Conservation (phyloP, 1,284 basidiomycete species). For the Cryptococcus amylolentus region DNA sequence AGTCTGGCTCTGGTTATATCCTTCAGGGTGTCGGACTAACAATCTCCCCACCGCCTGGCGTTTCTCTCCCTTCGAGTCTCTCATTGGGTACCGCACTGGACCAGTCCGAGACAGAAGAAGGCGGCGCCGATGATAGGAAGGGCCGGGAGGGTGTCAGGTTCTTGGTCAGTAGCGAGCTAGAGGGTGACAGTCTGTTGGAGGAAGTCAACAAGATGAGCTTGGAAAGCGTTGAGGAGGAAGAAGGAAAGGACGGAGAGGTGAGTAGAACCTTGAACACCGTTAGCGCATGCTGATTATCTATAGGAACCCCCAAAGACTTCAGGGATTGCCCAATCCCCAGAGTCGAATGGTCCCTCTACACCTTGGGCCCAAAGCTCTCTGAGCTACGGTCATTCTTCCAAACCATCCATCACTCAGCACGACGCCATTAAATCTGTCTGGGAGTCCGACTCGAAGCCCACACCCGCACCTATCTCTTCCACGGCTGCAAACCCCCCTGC, state of each 20-base stretch:
- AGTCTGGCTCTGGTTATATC: slow-evolving; percentile 12
- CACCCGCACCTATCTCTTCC: neutral
- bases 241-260: slow-evolving; percentile 22
- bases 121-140: too few relatives aligned
- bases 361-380: slow-evolving; percentile 34
- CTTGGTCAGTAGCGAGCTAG: slow-evolving; percentile 48
- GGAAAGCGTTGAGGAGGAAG: slow-evolving; percentile 39
- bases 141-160: slow-evolving; percentile 41
- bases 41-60: neutral
- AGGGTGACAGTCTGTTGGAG: slow-evolving; percentile 47
- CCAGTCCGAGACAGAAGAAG: neutral
- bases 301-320: slow-evolving; percentile 31
- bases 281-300: neutral
- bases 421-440: slow-evolving; percentile 36
- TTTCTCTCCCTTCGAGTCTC: neutral
- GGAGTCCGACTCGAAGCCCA: slow-evolving; percentile 13
- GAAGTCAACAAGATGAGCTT: slow-evolving; percentile 50
- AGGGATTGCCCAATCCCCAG: slow-evolving; percentile 17
- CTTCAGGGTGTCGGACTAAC: neutral
- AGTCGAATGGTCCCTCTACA: slow-evolving; percentile 14
- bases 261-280: slow-evolving; percentile 1
- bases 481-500: slow-evolving; percentile 13
- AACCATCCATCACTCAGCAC: slow-evolving; percentile 30
- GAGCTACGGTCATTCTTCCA: slow-evolving; percentile 20
- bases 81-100: slow-evolving; percentile 5